Evolutionary conservation across 2,329 filamentous ascomycete species (phyloP).

Genomic region (Ophiostoma ips): DNA sequence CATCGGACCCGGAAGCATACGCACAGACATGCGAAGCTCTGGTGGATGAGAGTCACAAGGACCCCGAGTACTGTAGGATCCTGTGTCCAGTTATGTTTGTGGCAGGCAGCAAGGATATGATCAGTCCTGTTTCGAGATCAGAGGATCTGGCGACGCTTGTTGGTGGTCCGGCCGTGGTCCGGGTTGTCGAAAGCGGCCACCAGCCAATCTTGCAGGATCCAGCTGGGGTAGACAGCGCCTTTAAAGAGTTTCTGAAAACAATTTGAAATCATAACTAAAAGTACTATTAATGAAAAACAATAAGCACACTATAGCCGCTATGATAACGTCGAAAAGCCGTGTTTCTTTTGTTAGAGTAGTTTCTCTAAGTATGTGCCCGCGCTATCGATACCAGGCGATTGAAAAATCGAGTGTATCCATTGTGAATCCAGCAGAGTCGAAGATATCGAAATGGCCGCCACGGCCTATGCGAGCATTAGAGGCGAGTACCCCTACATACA

Average conservation of each 20-base stretch:
- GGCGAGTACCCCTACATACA: too few relatives aligned
- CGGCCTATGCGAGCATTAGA: too few relatives aligned
- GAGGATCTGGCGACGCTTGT: constrained; percentile 18
- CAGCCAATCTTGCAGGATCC: constrained; percentile 12
- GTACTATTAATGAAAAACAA: too few relatives aligned
- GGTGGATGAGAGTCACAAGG: constrained; percentile 18
- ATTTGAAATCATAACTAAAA: too few relatives aligned
- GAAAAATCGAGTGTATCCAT: too few relatives aligned
- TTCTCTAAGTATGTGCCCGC: too few relatives aligned
- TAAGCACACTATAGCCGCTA: not conserved
- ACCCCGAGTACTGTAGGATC: constrained; percentile 21
- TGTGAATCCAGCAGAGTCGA: too few relatives aligned
- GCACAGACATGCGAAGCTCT: constrained; percentile 20
- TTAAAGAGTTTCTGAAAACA: constrained; percentile 3
- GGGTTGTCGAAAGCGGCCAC: constrained; percentile 10
- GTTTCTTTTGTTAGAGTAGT: too few relatives aligned
- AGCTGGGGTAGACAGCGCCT: not conserved
- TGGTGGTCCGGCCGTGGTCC: constrained; percentile 18
- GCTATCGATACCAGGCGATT: too few relatives aligned
- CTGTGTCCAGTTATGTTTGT: constrained; percentile 19
- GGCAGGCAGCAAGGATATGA: constrained; percentile 20
- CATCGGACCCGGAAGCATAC: constrained; percentile 20
- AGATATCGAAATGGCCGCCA: too few relatives aligned
- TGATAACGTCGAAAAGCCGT: too few relatives aligned
- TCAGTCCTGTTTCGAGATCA: constrained; percentile 18